Base-by-base conservation (phyloP, 306 rosid genomes). In the Pterocarpus santalinus region DNA sequence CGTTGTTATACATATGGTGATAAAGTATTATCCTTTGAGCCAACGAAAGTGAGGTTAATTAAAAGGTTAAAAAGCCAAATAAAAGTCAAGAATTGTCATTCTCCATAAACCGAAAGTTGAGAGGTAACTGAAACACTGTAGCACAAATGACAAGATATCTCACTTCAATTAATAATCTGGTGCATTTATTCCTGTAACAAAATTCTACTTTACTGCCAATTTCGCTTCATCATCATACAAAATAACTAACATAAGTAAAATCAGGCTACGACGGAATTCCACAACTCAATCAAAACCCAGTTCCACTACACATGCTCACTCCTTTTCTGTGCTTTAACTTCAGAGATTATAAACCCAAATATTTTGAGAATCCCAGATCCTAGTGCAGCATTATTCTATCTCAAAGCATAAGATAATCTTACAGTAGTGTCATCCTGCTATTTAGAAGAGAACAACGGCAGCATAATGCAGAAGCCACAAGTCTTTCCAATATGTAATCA, bases 311-410 rank as follows among this genome's bases (percentile, higher is more conserved):
- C 33, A 52, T 44, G 70, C 78, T 28, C 56, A 52, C 36, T 76
- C 49, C 62, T 69, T 76, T 73, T 58, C 46, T 17, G 9, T 22
- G 38, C 3, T 69, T 52, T 69, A 43, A 63, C 52, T 36, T 62
- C 39, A 62, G 53, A 52, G 65, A 61, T 53, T 33, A 47, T 46
- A 58, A 41, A 5, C 41, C 63, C 32, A 80, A 61, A 47, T 17
- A 30, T 55, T 80, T 80, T 15, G 61, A 75, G 53, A 64, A 46
- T 73, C 75, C 5, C 8, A 55, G 67, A 80, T 65, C 72, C 56
- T 32, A 56, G 62, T 56, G 39, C 63, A 47, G 76, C 69, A 64
- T 44, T 70, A 41, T 34, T 28, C 71, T 52, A 34, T 36, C 58
- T 51, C 69, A 81, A 65, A 53, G 44, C 47, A 39, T 35, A 11